These are phyloP conservation scores for Dactylella cylindrospora DNA, from an alignment of 2,329 filamentous ascomycete genomes.

Conservation along the genomic window DNA sequence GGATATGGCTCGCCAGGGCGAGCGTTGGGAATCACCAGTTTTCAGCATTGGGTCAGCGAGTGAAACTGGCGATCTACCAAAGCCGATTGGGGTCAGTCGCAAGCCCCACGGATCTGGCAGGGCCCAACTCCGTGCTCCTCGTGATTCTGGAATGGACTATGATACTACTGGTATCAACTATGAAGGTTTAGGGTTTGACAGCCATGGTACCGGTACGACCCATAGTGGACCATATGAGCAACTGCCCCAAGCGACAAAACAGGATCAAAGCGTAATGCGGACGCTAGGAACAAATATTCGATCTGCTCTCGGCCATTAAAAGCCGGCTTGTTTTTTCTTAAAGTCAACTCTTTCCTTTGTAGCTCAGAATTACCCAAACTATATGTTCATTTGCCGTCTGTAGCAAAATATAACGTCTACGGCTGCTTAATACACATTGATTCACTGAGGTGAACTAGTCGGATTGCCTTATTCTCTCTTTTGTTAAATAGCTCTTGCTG, in stretches of 20 bases:
- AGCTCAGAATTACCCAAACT: background rate
- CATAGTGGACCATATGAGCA: slow-evolving; percentile 18
- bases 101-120: slow-evolving; percentile 59
- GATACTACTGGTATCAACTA: slow-evolving; percentile 23
- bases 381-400: too few relatives aligned
- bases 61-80: slow-evolving; percentile 71
- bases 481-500: too few relatives aligned
- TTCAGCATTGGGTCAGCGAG: slow-evolving; percentile 81
- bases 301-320: slow-evolving; percentile 24
- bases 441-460: slow-evolving; percentile 2
- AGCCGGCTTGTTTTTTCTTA: too few relatives aligned
- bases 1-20: slow-evolving; percentile 81
- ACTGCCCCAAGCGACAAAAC: slow-evolving; percentile 24
- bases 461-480: slow-evolving; percentile 10
- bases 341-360: too few relatives aligned
- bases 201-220: slow-evolving; percentile 14
- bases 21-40: slow-evolving; percentile 91
- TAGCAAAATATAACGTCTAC: background rate
- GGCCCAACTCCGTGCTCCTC: slow-evolving; percentile 40
- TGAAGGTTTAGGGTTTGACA: slow-evolving; percentile 14
- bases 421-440: background rate
- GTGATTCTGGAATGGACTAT: slow-evolving; percentile 35
- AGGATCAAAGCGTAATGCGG: background rate
- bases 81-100: slow-evolving; percentile 58
- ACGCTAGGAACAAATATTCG: slow-evolving; percentile 14